These are phyloP conservation scores for Ogataea hybrid DNA, from an alignment of 1,139 yeast genomes.

Conservation along the genomic window DNA sequence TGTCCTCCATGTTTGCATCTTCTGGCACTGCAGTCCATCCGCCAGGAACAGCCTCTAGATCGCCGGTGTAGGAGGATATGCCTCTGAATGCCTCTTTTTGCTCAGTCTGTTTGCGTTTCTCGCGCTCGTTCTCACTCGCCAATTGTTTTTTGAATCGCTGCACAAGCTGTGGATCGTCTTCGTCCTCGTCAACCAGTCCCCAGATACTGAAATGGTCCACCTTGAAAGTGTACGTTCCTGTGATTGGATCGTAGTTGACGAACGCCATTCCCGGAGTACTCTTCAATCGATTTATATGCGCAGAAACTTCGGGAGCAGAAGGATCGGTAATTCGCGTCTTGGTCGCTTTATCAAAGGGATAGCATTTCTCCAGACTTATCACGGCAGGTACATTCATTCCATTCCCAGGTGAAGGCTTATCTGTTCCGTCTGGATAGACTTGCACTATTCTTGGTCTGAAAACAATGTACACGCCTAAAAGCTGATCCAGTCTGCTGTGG, in stretches of 20 bases:
- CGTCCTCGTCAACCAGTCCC: conserved; percentile 77
- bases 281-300: conserved; percentile 50
- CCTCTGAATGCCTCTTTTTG: conserved; percentile 23
- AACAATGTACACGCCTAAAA: conserved; percentile 59
- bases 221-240: conserved; percentile 76
- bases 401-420: conserved; percentile 63
- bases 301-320: conserved; percentile 40
- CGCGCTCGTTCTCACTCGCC: conserved; percentile 30
- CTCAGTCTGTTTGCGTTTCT: conserved; percentile 23
- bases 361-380: conserved; percentile 67
- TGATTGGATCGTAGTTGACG: conserved; percentile 72
- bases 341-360: conserved; percentile 43
- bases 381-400: conserved; percentile 87
- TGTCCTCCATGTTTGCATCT: conserved; percentile 5
- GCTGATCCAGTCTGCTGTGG: conserved; percentile 38
- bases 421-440: conserved; percentile 58
- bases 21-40: conserved; percentile 9
- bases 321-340: conserved; percentile 39
- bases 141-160: conserved; percentile 34
- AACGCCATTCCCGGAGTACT: conserved; percentile 69
- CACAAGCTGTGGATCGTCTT: conserved; percentile 42
- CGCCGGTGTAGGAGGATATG: conserved; percentile 16
- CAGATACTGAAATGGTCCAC: conserved; percentile 93
- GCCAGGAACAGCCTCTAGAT: conserved; percentile 10
- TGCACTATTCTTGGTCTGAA: conserved; percentile 58